Base-by-base conservation (phyloP, 2,329 filamentous ascomycete genomes). In the Elsinoe ampelina region DNA sequence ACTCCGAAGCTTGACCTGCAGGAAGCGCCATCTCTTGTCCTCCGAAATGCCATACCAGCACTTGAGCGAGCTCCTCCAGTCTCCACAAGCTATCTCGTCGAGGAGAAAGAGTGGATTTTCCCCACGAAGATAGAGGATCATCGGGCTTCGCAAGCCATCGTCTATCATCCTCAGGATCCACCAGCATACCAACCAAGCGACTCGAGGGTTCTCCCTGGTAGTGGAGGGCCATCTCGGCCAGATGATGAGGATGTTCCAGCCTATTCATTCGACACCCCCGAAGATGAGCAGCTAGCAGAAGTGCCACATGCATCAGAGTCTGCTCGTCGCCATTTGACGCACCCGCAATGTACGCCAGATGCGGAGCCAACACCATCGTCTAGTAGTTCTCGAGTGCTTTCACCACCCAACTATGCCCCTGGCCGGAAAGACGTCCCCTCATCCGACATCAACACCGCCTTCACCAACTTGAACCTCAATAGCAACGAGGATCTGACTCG, bases 401-500 rank as follows among this genome's bases (percentile, higher is more conserved):
- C 5, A 19, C 13, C 38, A 3, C 38, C 38, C 8, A 15, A 5
- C 8, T 42, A 42, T n/a, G 15, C 38, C 3, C 13, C n/a, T 3
- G 38, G 17, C 15, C 12, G 19, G 15, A 10, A 42, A 8, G 3
- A 17, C 13, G 8, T 17, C 2, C 38, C 6, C 3, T 3, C 12
- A 15, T 5, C 38, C 2, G 38, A 42, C 38, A 3, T 19, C 6
- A 42, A 13, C 5, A 17, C 38, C 38, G 3, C 5, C 19, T 42
- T 68, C 55, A 60, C 51, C 38, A 65, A 65, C 36, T 59, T 69
- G 15, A 38, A 64, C 0, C 61, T 80, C 13, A 54, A 61, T 13
- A 55, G 57, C 50, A 60, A 64, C 52, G 59, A 58, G 12, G 59
- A 63, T 2, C 77, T 80, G 1, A 72, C 73, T 1, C 68, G 68